Percentiles rank a stretch among this genome's conserved stretches.
These are phyloP conservation scores for Colletotrichum musae DNA, from an alignment of 2,329 filamentous ascomycete genomes.

Conservation along the genomic window DNA sequence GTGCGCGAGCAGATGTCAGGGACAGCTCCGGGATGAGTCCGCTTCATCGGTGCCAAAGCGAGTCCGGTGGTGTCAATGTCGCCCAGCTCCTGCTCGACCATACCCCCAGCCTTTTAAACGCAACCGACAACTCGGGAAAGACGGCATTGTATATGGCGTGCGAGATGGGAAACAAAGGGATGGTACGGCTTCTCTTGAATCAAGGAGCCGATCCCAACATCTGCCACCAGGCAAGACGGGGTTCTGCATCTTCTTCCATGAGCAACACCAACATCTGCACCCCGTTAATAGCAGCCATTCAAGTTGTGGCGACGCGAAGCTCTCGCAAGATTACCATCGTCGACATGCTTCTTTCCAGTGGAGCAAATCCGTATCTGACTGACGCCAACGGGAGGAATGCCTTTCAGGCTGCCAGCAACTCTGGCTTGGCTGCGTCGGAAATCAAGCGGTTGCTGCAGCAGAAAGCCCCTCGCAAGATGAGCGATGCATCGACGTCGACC, in stretches of 20 bases:
- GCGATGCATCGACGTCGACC: slow-evolving; percentile 29
- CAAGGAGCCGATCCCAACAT: slow-evolving; percentile 46
- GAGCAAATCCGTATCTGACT: slow-evolving; percentile 43
- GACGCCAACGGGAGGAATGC: slow-evolving; percentile 36
- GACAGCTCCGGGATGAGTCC: slow-evolving; percentile 45
- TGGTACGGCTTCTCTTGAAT: slow-evolving; percentile 46
- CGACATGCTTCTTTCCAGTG: slow-evolving; percentile 42
- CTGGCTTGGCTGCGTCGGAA: slow-evolving; percentile 32
- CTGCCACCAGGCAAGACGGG: slow-evolving; percentile 37
- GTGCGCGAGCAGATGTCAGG: slow-evolving; percentile 45
- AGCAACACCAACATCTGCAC: slow-evolving; percentile 41
- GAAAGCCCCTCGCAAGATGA: slow-evolving; percentile 17
- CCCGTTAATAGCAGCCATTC: slow-evolving; percentile 47
- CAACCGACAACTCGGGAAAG: slow-evolving; percentile 45
- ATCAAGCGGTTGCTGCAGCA: slow-evolving; percentile 38
- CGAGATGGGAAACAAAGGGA: slow-evolving; percentile 48
- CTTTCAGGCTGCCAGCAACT: slow-evolving; percentile 37
- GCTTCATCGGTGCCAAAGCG: slow-evolving; percentile 48
- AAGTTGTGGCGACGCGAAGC: slow-evolving; percentile 43
- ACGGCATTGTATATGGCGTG: slow-evolving; percentile 50
- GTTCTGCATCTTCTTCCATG: neutral
- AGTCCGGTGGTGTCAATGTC: slow-evolving; percentile 44
- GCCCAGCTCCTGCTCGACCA: slow-evolving; percentile 45
- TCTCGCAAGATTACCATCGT: slow-evolving; percentile 45
- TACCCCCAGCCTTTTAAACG: slow-evolving; percentile 42